A percentile compares a stretch with the other conserved stretches of the same genome.
Conservation (phyloP, 371 early-diverging fungal genomes). For the Saksenaea oblongispora region DNA sequence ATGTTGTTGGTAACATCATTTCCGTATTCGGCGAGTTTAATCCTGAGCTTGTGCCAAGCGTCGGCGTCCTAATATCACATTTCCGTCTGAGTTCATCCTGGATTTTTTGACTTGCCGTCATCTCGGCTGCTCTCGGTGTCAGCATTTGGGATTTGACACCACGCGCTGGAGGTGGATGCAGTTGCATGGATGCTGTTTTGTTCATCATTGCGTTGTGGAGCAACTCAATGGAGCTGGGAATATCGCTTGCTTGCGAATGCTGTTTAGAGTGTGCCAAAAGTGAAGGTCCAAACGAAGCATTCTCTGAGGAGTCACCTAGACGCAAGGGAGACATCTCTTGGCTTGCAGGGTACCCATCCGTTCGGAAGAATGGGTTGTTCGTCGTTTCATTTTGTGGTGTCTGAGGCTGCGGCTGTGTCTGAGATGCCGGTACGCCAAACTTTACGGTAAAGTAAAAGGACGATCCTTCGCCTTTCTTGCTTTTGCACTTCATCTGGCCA, state of each 20-base stretch:
- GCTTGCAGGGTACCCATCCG: constrained; percentile 33
- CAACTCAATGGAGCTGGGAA: constrained; percentile 22
- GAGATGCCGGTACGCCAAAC: constrained; percentile 50
- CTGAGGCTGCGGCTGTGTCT: constrained; percentile 51
- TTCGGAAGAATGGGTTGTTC: constrained; percentile 49
- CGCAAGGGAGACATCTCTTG: neutral
- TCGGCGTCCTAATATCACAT: constrained; percentile 16
- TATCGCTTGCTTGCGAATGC: constrained; percentile 23
- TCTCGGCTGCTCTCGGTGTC: neutral
- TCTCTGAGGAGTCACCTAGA: neutral
- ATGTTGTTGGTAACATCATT: constrained; percentile 38
- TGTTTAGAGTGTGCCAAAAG: constrained; percentile 29
- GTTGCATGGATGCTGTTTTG: constrained; percentile 43
- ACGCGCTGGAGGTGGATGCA: constrained; percentile 41
- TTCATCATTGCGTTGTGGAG: constrained; percentile 39
- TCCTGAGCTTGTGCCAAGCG: constrained; percentile 13
- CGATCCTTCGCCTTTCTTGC: constrained; percentile 62
- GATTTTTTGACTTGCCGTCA: neutral
- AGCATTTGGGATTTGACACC: neutral
- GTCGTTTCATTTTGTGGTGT: constrained; percentile 55
- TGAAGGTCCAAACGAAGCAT: constrained; percentile 19
- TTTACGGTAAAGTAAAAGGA: constrained; percentile 64
- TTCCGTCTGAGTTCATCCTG: neutral
- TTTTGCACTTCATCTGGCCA: constrained; percentile 58
- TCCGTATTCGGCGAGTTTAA: constrained; percentile 17